Percentiles rank a stretch among this genome's conserved stretches.
Evolutionary conservation across 768 basidiomycete genomes (phyloP).

Genomic region (Termitomyces sp.): DNA sequence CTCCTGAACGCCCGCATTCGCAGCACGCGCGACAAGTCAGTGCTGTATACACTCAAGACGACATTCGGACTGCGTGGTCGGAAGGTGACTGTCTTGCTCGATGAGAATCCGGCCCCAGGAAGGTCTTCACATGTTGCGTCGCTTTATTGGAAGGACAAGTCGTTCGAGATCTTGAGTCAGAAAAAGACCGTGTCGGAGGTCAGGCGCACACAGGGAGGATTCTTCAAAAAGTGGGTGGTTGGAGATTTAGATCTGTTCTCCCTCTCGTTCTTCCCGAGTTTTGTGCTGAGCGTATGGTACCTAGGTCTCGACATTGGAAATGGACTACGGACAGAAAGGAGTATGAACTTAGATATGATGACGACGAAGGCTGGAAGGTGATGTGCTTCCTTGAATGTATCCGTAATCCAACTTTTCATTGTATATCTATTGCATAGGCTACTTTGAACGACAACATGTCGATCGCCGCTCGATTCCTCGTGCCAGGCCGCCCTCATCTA

Average conservation of each 20-base stretch:
- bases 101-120: conserved; percentile 40
- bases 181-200: conserved; percentile 37
- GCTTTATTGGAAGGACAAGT: conserved; percentile 49
- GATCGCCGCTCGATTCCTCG: conserved; percentile 35
- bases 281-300: background rate
- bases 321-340: conserved; percentile 42
- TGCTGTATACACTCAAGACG: conserved; percentile 41
- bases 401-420: background rate
- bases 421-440: conserved; percentile 11
- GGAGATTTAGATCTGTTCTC: background rate
- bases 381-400: background rate
- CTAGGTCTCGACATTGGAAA: conserved; percentile 38
- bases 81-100: conserved; percentile 40
- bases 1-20: conserved; percentile 41
- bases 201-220: conserved; percentile 32
- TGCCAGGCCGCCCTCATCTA: conserved; percentile 46
- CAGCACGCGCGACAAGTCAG: conserved; percentile 38
- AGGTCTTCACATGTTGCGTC: conserved; percentile 35
- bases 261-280: background rate
- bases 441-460: conserved; percentile 22
- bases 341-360: conserved; percentile 38
- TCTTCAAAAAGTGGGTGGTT: conserved; percentile 30
- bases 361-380: conserved; percentile 42
- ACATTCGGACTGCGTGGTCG: conserved; percentile 39
- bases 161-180: conserved; percentile 41